A percentile compares a stretch with the other conserved stretches of the same genome.
Conservation (phyloP, 106 monocot genomes). For the Dioscorea zingiberensis region DNA sequence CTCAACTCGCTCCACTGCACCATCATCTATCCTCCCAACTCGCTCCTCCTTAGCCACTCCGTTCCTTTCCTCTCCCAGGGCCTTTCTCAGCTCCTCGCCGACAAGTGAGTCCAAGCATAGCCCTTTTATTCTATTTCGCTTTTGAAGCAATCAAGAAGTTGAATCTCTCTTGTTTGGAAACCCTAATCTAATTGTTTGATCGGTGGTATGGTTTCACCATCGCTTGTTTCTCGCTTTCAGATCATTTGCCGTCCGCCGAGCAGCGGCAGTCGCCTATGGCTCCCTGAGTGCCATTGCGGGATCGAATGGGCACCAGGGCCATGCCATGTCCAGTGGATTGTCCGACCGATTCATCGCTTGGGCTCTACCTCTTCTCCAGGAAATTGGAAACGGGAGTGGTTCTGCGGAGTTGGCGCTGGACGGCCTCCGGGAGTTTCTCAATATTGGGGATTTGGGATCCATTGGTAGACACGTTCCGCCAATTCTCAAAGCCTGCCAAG, state of each 20-base stretch:
- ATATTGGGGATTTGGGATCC: slow-evolving; percentile 29
- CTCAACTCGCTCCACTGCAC: slow-evolving; percentile 65
- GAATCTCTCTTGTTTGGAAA: neutral
- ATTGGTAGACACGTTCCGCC: slow-evolving; percentile 43
- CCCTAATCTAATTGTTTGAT: neutral
- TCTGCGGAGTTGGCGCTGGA: slow-evolving; percentile 50
- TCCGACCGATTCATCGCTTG: slow-evolving; percentile 62
- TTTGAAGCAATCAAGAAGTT: no score
- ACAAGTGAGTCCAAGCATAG: slow-evolving; percentile 40
- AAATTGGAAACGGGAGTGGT: slow-evolving; percentile 20
- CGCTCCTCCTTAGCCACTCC: slow-evolving; percentile 56
- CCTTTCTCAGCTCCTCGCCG: slow-evolving; percentile 75
- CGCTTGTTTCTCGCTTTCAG: slow-evolving; percentile 25
- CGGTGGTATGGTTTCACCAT: neutral
- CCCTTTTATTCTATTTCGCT: neutral
- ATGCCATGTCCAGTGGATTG: slow-evolving; percentile 16
- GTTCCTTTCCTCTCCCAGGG: slow-evolving; percentile 71
- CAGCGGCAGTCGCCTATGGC: slow-evolving; percentile 67
- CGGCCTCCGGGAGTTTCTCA: slow-evolving; percentile 63
- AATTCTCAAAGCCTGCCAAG: slow-evolving; percentile 71
- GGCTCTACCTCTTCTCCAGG: slow-evolving; percentile 65
- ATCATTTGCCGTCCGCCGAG: slow-evolving; percentile 59
- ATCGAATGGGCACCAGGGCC: slow-evolving; percentile 28
- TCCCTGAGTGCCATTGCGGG: slow-evolving; percentile 48
- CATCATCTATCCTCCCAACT: slow-evolving; percentile 64